Base-by-base conservation (phyloP, 208 protist genomes). In the Porcisia deanei region DNA sequence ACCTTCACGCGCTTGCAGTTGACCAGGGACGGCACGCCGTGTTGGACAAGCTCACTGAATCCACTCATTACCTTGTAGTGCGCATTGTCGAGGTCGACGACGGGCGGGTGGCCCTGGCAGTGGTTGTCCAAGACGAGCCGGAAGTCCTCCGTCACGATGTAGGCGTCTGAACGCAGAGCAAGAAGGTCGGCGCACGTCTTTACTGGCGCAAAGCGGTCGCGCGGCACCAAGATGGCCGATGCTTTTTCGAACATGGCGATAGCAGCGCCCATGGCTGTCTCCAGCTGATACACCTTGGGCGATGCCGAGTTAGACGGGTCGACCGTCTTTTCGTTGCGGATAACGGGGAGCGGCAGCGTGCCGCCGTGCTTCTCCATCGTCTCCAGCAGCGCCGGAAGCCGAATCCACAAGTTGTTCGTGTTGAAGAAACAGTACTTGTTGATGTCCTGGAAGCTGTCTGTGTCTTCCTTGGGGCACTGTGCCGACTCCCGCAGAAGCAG, bases 391-490 rank as follows among this genome's bases (percentile, higher is more conserved):
- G 95, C 89, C 14, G 82, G 75, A 30, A 99, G 83, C 67, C 96
- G 86, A 25, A 99, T 78, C 98, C 99, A 99, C 47, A 99, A 77
- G 89, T 99, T 99, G 91, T 99, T 99, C 22, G 99, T 99, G 87
- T 99, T 99, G 88, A 99, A 99, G 85, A 99, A 98, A 59, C 91
- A 90, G 89, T 99, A 98, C 79, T 98, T 99, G 60, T 85, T 80
- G 71, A 99, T 97, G 73, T 98, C 93, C 77, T 99, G 98, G 88
- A 99, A 99, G 53, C 93, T 81, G 85, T 80, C 80, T 97, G 97
- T 93, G 89, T 99, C 87, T 78, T 93, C 92, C 60, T 86, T 86
- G 37, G 87, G 86, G 79, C 92, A 98, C 85, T 96, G 92, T 74
- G 94, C 94, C 9, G 86, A 86, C 81, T 98, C 96, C 39, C 96